phyloP scores from a whole-genome alignment of 1,139 yeast genomes.

The Geotrichum aggregatum region DNA sequence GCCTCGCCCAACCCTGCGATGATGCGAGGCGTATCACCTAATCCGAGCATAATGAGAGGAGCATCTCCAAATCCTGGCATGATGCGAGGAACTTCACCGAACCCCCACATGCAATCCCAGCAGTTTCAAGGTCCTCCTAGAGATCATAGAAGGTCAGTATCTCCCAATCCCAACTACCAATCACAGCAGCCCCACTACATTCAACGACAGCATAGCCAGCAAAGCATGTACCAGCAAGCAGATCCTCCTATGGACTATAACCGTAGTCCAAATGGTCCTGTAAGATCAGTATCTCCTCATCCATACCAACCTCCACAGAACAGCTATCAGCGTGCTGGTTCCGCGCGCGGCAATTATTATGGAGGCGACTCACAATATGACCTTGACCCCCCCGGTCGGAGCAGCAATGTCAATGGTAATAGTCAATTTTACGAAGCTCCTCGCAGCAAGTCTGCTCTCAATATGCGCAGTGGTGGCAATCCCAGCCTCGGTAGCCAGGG shows the following conservation, averaged over 20 bases:
- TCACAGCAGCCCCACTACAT: conserved; percentile 12
- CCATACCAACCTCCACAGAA: conserved; percentile 14
- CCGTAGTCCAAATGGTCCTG: not conserved
- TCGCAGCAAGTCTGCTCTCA: conserved; percentile 10
- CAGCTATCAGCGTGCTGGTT: conserved; percentile 10
- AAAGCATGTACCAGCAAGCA: conserved; percentile 11
- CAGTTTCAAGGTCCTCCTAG: conserved; percentile 2
- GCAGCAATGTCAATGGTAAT: not conserved
- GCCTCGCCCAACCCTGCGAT: conserved; percentile 13
- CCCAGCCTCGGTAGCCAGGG: conserved; percentile 30
- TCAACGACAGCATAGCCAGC: conserved; percentile 4
- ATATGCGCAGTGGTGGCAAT: conserved; percentile 13
- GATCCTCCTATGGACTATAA: conserved; percentile 16
- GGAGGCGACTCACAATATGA: conserved; percentile 10
- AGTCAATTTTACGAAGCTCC: not conserved
- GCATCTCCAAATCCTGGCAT: conserved; percentile 20
- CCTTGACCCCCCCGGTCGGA: not conserved
- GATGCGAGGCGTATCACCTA: conserved; percentile 19
- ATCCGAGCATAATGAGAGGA: conserved; percentile 17
- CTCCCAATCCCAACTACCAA: conserved; percentile 20
- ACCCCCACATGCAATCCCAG: conserved; percentile 21
- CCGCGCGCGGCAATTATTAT: conserved; percentile 10
- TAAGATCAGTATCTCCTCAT: conserved; percentile 6
- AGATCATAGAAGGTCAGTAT: conserved; percentile 13
- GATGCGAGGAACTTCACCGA: conserved; percentile 26